These are phyloP conservation scores for Fusarium sp. DNA, from an alignment of 2,329 filamentous ascomycete genomes.

Conservation along the genomic window DNA sequence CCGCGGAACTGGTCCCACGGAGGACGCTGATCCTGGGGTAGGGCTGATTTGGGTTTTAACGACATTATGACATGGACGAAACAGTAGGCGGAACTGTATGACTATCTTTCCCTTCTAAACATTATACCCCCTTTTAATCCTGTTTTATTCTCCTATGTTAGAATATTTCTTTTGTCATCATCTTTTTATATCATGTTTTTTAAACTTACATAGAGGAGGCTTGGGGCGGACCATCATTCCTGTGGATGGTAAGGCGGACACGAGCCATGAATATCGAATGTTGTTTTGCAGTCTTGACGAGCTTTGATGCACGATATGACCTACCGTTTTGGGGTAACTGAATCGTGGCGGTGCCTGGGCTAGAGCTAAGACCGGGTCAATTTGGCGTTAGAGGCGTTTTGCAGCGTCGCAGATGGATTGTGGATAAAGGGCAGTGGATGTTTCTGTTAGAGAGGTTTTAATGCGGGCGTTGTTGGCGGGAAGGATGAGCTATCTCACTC, in stretches of 20 bases:
- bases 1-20: conserved; percentile 37
- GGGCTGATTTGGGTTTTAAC: conserved; percentile 35
- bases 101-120: conserved; percentile 17
- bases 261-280: conserved; percentile 36
- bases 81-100: conserved; percentile 28
- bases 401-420: conserved; percentile 3
- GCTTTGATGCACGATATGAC: conserved; percentile 22
- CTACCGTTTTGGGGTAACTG: conserved; percentile 31
- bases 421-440: neutral
- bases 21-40: conserved; percentile 28
- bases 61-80: conserved; percentile 35
- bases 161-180: conserved; percentile 5
- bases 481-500: neutral
- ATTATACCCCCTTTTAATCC: conserved; percentile 42
- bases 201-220: conserved; percentile 37
- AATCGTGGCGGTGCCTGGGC: conserved; percentile 35
- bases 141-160: conserved; percentile 15
- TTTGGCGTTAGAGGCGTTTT: conserved; percentile 8
- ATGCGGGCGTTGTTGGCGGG: neutral
- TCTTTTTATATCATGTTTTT: conserved; percentile 2
- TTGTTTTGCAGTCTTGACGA: conserved; percentile 19
- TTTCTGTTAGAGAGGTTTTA: neutral
- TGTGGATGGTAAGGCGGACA: conserved; percentile 21
- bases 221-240: conserved; percentile 2
- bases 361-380: conserved; percentile 16